Base-by-base conservation (phyloP, 805 yeast species). In the Saccharomyces kudriavzevii region DNA sequence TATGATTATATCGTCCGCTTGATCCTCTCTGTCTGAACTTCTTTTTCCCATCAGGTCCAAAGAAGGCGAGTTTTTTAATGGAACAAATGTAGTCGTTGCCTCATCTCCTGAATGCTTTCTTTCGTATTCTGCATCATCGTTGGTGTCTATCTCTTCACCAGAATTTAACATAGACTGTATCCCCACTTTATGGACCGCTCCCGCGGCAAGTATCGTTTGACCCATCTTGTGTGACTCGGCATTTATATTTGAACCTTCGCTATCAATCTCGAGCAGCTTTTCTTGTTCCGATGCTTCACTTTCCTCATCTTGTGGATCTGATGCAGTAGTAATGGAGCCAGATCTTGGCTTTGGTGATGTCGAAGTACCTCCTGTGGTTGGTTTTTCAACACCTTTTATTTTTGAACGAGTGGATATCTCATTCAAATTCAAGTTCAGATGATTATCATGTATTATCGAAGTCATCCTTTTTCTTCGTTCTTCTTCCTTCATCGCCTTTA, bases 401-500 rank as follows among this genome's bases (percentile, higher is more conserved):
- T 35, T 35, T 35, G 43, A 35, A 17, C 43, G 24, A 2, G 43
- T 35, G 43, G 43, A 35, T 17, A 35, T 35, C 11, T 49, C 50
- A 31, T 31, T 45, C 22, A 35, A 35, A 17, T 35, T 35, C 24
- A 35, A 35, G 13, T 35, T 35, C 4, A 35, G 8, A 14, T 51
- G 52, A 22, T 52, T 40, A 11, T 58, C 62, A 40, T 56, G 50
- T 20, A 52, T 54, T 29, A 60, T 47, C 14, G 68, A 62, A 20
- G 65, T 60, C 64, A 64, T 54, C 52, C 65, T 60, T 51, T 66
- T 66, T 51, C 64, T 58, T 48, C 66, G 60, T 51, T 67, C 71
- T 48, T 68, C 72, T 27, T 65, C 68, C 47, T 64, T 58, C 67
- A 68, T 61, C 1, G 71, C 71, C 49, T 57, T 54, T 24, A 68